Percentiles rank a stretch among this genome's conserved stretches.
phyloP scores from a whole-genome alignment of 1,139 yeast genomes.

The Pichia sp. region DNA sequence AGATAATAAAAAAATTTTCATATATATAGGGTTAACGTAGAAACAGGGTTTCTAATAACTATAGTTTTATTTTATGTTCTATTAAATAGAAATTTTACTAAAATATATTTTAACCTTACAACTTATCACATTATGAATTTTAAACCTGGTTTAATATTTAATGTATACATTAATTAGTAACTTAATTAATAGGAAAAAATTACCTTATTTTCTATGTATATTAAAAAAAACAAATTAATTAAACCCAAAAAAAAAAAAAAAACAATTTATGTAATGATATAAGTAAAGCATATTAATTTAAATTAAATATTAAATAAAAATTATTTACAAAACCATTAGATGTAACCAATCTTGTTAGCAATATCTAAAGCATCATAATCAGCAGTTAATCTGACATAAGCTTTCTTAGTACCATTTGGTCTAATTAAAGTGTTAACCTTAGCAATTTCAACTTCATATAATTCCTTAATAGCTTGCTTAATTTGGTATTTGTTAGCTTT shows the following conservation, averaged over 20 bases:
- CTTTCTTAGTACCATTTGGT: constrained; percentile 99
- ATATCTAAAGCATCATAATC: constrained; percentile 99
- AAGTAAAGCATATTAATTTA: neutral
- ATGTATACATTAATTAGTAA: too few species aligned
- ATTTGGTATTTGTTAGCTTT: constrained; percentile 98
- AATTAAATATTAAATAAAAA: neutral
- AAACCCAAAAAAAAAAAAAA: constrained; percentile 1
- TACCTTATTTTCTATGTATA: neutral
- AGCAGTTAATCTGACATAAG: constrained; percentile 97
- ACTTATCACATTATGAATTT: too few species aligned
- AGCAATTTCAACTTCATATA: constrained; percentile 91
- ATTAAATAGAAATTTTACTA: too few species aligned
- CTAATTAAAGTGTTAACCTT: constrained; percentile 94
- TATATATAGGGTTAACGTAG: too few species aligned
- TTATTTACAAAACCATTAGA: constrained; percentile 36
- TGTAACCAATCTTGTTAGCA: constrained; percentile 99
- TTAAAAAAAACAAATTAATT: neutral
- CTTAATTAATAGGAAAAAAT: neutral
- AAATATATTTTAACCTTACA: too few species aligned
- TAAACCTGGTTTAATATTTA: too few species aligned
- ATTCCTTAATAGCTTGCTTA: constrained; percentile 96
- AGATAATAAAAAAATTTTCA: neutral
- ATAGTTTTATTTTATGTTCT: too few species aligned
- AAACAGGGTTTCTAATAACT: too few species aligned
- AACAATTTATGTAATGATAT: neutral